Base-by-base conservation (phyloP, 2,329 filamentous ascomycete species). In the Cladosporium velox region DNA sequence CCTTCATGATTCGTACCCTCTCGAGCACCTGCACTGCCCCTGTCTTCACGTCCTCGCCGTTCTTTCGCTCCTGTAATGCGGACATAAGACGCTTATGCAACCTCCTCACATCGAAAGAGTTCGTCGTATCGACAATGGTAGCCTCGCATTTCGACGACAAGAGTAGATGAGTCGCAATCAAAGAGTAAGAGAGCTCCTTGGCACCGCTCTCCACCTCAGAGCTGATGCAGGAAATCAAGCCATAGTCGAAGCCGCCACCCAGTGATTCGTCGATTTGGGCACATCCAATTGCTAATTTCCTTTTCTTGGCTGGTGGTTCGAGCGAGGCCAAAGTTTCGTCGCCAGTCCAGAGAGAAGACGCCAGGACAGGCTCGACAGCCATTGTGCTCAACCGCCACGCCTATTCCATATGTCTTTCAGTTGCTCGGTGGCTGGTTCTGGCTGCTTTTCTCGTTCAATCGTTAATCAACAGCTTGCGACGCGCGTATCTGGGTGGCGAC, bases 1-100 rank as follows among this genome's bases (percentile, higher is more conserved):
- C 80, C 4, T 83, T 78, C 77, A 83, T 82, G 32, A 85, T 81
- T 67, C 77, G 79, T 3, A 85, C 76, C 1, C 79, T 71, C 30
- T 81, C 81, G 0, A 85, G 75, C 4, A 79, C 65, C 21, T 68
- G 70, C 2, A 76, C 73, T 11, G 79, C 78, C 18, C 73, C 66
- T n/a, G 76, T 67, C 44, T 78, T 74, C 4, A 64, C 66, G 51
- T 67, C 52, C 15, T 59, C 64, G 34, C 58, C 65, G 15, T 47
- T 30, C 7, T 61, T 66, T 11, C 55, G 26, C n/a, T 51, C 55
- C 10, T 67, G 66, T n/a, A 71, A 59, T 5, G 44, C 59, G 18
- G 59, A 64, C 6, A 68, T 52, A 2, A 75, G 64, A 1, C 52
- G 44, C 21, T 61, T 58, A 65, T 80, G 78, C 4, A 85, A 67